These are phyloP conservation scores for Acanthamoeba healyi DNA, from an alignment of 208 protist genomes.

Conservation along the genomic window DNA sequence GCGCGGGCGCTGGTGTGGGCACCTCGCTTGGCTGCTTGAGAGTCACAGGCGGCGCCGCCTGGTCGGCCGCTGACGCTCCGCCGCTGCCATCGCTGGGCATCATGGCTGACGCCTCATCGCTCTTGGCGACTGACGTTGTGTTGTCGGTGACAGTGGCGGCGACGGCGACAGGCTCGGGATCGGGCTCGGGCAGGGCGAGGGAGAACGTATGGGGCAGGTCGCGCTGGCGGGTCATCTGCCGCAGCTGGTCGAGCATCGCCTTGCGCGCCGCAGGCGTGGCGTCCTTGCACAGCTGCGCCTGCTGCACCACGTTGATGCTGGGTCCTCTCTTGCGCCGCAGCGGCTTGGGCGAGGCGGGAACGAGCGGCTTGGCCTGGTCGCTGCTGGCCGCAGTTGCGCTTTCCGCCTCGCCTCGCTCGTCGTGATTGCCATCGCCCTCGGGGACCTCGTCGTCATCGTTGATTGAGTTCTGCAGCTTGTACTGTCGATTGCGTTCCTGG, in stretches of 20 bases:
- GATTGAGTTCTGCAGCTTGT: not conserved
- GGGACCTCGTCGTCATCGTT: not conserved
- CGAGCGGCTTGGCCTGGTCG: not conserved
- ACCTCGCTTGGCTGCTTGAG: too few relatives aligned
- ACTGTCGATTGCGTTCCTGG: not conserved
- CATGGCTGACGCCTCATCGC: not conserved
- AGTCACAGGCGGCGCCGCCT: not conserved
- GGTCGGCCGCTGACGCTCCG: not conserved
- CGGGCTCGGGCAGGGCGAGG: not conserved
- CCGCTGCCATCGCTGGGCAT: not conserved
- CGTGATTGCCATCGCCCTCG: not conserved
- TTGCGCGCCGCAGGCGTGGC: not conserved
- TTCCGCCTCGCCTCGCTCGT: not conserved
- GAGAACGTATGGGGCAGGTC: not conserved
- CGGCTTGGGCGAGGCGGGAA: not conserved
- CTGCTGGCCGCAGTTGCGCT: not conserved
- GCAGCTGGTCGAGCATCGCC: constrained; percentile 21
- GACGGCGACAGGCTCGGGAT: not conserved
- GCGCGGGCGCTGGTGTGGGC: too few relatives aligned
- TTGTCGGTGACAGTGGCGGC: not conserved
- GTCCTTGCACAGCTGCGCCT: not conserved
- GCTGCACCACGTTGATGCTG: not conserved
- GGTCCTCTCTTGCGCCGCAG: not conserved
- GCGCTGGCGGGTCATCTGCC: not conserved
- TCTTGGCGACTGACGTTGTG: not conserved